Evolutionary conservation across 768 basidiomycete species (phyloP), one percentile per base, ranked within the genome.

Genomic region (Tylopilus balloui): DNA sequence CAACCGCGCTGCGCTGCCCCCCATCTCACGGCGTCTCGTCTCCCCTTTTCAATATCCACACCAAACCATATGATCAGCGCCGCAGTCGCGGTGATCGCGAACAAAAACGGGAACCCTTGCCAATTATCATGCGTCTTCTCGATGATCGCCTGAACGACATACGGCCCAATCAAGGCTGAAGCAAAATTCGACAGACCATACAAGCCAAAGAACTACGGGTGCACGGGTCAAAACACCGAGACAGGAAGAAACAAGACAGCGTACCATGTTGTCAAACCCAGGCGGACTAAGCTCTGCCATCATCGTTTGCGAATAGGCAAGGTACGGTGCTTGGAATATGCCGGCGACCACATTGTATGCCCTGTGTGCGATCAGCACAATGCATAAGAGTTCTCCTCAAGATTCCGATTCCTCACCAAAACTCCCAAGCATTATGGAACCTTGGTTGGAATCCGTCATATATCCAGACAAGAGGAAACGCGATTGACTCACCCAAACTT

Each of bases 221-320:
- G 11, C 17, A 42, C 4, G 1, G 8, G 53, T 42, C 8, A 27
- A n/a, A 29, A 40, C 3, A 8, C 0, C 20, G 1, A 6, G 13
- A 21, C 15, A 12, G 6, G 23, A 34, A 6, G 46, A 10, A 23
- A 36, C 21, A 2, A 15, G 1, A 15, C 9, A 9, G 44, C 60
- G 20, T 48, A 77, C 79, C 80, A 81, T 90, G 61, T 90, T 88
- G 57, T 92, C 90, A 59, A 88, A 92, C 1, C 90, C 91, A 1
- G 88, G 86, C 11, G 90, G 90, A 6, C 85, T 83, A 11, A 94
- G 78, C 65, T 93, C 91, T 1, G 87, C 86, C 86, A 90, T 89
- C 84, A 88, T 86, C 0, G 86, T 89, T 62, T 87, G 84, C 4
- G 88, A 81, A 62, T 86, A 89, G 1, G 91, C 87, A 61, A 88